Evolutionary conservation across 495 filamentous ascomycete genomes (phyloP), one percentile per base, ranked within the genome.

Genomic region (Articulospora tetracladia): DNA sequence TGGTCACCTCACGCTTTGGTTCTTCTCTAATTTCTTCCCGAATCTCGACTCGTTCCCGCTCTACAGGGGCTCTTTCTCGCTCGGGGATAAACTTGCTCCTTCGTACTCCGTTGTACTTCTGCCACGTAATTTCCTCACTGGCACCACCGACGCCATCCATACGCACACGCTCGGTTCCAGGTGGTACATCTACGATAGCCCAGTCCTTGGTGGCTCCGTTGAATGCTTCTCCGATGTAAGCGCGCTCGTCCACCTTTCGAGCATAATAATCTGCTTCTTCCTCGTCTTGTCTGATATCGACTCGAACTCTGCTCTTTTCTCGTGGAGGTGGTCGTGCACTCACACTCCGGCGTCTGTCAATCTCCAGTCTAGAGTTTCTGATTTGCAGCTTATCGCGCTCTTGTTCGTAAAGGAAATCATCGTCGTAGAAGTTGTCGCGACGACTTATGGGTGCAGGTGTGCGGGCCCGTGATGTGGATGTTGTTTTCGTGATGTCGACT

Each of bases 101-200:
- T 19, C 89, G 79, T 15, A 91, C 85, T 27, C 89, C 89, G 67
- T 89, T 90, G 68, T 91, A 91, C 57, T 84, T 80, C 66, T 83
- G 77, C 89, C 89, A 92, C 34, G 83, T 87, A 32, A 90, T 80
- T 62, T 90, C 88, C 64, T 87, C 80, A 20, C 70, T 70, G 46
- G 73, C 87, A 49, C 87, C 86, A 26, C 88, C 88, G 20, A 80
- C 78, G 59, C 88, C 87, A 66, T 93, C 87, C 81, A 93, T 86
- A 39, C 77, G 77, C 46, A 93, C 88, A 39, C 87, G 77, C 69
- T 86, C 83, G 0, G 88, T 93, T 55, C 89, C 89, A 15, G 88
- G 87, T 4, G 89, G 89, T 27, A 93, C 86, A 70, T 93, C 89
- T 22, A 92, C 83, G 57, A 92, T 89, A 53, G 80, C 77, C 83